Conservation (phyloP, 352 stramenopile genomes). For the Globisporangium spinosum region DNA sequence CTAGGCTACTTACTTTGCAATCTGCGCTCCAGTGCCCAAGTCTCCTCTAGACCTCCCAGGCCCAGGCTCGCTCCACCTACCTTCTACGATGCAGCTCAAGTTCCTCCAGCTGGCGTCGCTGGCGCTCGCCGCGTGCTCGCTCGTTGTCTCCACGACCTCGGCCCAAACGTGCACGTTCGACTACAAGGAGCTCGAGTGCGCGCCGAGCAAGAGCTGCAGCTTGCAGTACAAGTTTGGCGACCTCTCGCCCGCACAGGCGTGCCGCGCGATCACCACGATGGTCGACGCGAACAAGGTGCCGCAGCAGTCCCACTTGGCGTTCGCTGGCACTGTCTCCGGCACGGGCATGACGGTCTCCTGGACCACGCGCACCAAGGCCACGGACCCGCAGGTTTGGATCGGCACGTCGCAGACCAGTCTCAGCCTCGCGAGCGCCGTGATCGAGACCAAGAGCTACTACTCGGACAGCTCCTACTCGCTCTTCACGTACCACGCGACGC, state of each 20-base stretch:
- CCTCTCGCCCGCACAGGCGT: slow-evolving; percentile 40
- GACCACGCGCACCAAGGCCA: slow-evolving; percentile 42
- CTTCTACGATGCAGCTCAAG: neutral
- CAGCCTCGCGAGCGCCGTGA: slow-evolving; percentile 16
- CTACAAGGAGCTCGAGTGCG: slow-evolving; percentile 26
- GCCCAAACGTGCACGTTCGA: slow-evolving; percentile 25
- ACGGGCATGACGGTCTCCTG: slow-evolving; percentile 65
- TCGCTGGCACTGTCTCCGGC: slow-evolving; percentile 32
- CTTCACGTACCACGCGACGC: slow-evolving; percentile 39
- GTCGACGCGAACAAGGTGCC: slow-evolving; percentile 20
- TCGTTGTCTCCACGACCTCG: neutral
- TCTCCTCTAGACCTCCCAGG: neutral
- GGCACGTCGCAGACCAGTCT: slow-evolving; percentile 27
- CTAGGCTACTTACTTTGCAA: neutral
- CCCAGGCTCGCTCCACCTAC: neutral
- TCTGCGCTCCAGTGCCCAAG: neutral
- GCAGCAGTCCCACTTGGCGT: slow-evolving; percentile 60
- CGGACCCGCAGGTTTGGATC: slow-evolving; percentile 47
- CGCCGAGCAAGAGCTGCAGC: slow-evolving; percentile 16
- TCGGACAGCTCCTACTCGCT: slow-evolving; percentile 42
- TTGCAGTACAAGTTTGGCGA: slow-evolving; percentile 40
- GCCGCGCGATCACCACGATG: slow-evolving; percentile 20
- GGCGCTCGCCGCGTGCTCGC: neutral
- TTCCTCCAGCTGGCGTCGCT: slow-evolving; percentile 2
- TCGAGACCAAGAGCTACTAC: slow-evolving; percentile 45